These are phyloP conservation scores for Vitis amurensis DNA, from an alignment of 164 flowering plant genomes.

Conservation along the genomic window DNA sequence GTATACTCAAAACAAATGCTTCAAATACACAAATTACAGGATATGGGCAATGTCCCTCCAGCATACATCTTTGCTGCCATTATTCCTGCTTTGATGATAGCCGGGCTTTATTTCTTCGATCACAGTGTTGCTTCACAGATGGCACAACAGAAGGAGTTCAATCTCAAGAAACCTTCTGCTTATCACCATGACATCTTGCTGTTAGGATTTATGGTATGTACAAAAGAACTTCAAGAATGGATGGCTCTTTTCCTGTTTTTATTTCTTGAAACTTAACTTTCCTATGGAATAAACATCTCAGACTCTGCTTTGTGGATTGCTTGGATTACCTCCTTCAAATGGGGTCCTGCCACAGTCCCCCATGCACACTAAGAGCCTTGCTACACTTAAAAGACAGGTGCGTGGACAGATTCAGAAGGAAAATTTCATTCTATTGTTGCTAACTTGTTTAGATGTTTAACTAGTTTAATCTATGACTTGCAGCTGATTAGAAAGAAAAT, in stretches of 20 bases:
- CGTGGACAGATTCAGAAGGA: neutral
- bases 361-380: slow-evolving; percentile 57
- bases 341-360: slow-evolving; percentile 67
- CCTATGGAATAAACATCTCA: slow-evolving; percentile 3
- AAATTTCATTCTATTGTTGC: too few species aligned
- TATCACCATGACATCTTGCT: slow-evolving; percentile 46
- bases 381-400: slow-evolving; percentile 43
- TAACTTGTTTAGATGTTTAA: neutral
- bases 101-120: slow-evolving; percentile 54
- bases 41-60: slow-evolving; percentile 41
- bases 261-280: neutral
- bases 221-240: neutral
- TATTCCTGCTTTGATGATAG: slow-evolving; percentile 51
- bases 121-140: slow-evolving; percentile 56
- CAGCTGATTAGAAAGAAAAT: slow-evolving; percentile 41
- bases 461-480: neutral
- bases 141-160: slow-evolving; percentile 57
- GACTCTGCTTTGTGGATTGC: slow-evolving; percentile 51
- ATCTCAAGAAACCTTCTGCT: slow-evolving; percentile 50
- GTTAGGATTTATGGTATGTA: slow-evolving; percentile 41
- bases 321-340: slow-evolving; percentile 57
- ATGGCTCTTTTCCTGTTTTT: neutral
- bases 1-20: too few species aligned
- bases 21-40: slow-evolving; percentile 20
- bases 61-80: slow-evolving; percentile 40